Percentiles rank a stretch among this genome's conserved stretches.
These are phyloP conservation scores for Trichophyton mentagrophytes DNA, from an alignment of 2,329 filamentous ascomycete genomes.

Conservation along the genomic window DNA sequence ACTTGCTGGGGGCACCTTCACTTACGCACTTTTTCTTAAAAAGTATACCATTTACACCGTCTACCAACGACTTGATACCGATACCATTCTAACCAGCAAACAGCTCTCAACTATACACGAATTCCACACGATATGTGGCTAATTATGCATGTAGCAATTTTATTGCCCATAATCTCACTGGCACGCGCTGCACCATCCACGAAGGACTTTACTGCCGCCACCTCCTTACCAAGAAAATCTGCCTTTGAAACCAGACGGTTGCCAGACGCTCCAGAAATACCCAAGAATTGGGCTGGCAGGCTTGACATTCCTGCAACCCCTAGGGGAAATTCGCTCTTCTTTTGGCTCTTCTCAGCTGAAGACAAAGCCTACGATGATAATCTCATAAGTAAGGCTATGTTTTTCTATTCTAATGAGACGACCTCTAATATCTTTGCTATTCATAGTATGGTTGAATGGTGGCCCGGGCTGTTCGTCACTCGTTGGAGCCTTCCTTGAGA, in stretches of 20 bases:
- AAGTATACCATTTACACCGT: background rate
- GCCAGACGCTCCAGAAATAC: slow-evolving; percentile 20
- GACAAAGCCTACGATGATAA: slow-evolving; percentile 21
- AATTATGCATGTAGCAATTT: background rate
- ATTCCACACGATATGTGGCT: background rate
- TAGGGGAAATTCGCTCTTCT: slow-evolving; percentile 24
- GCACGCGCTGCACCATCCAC: background rate
- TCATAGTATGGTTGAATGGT: slow-evolving; percentile 14
- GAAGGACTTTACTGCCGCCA: background rate
- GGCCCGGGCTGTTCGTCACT: slow-evolving; percentile 14
- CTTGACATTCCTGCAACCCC: slow-evolving; percentile 20
- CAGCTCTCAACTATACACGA: background rate
- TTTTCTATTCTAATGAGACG: background rate
- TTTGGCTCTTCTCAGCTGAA: slow-evolving; percentile 27
- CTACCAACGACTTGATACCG: background rate
- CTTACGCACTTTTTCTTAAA: background rate
- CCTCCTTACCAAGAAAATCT: slow-evolving; percentile 8
- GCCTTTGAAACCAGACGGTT: slow-evolving; percentile 21
- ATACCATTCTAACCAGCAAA: background rate
- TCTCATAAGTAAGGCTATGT: slow-evolving; percentile 21
- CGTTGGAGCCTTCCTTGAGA: slow-evolving; percentile 19
- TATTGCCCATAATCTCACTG: background rate
- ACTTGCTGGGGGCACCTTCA: background rate
- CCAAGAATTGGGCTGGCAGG: slow-evolving; percentile 25
- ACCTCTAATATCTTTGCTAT: background rate